Conservation (phyloP, 306 rosid species). For the cucumber (Cucumis sativus) region Cucumber_9930_V3 NC_026656.2:22648001-22648500, state of each 20-base stretch:
- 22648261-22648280: conserved; percentile 37
- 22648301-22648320: conserved; percentile 73
- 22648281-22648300: conserved; percentile 39
- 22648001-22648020: conserved; percentile 84
- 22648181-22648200: conserved; percentile 61
- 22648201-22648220: conserved; percentile 48
- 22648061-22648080: conserved; percentile 30
- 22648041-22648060: conserved; percentile 45
- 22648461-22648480: conserved; percentile 34
- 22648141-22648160: conserved; percentile 47
- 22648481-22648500: conserved; percentile 51
- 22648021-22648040: conserved; percentile 64
- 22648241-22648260: conserved; percentile 38
- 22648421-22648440: conserved; percentile 54
- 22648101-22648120: conserved; percentile 50
- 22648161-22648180: conserved; percentile 66
- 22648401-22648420: conserved; percentile 49
- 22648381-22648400: conserved; percentile 62
- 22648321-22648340: conserved; percentile 52
- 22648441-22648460: conserved; percentile 47
- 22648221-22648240: conserved; percentile 34
- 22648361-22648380: conserved; percentile 46
- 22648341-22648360: conserved; percentile 54
- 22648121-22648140: conserved; percentile 68
- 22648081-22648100: conserved; percentile 33